These are phyloP conservation scores for Pseudomonodictys pantanalensis DNA, from an alignment of 495 filamentous ascomycete species.

Conservation along the genomic window DNA sequence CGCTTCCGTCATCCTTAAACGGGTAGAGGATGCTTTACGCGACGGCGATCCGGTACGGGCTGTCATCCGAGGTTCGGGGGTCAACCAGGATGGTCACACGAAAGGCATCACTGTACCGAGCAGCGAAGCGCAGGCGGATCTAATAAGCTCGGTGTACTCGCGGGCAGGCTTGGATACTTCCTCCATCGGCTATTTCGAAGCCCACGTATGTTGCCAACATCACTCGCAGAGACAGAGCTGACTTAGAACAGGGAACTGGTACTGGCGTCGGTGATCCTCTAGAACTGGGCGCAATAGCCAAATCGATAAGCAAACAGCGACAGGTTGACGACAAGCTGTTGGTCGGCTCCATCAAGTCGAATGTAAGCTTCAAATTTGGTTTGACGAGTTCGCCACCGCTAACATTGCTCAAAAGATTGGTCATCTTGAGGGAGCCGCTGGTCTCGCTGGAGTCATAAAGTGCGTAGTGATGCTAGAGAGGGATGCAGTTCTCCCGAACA, in stretches of 20 bases:
- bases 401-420: too few relatives aligned
- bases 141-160: constrained; percentile 9
- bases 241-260: constrained; percentile 33
- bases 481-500: constrained; percentile 37
- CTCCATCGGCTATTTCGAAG: constrained; percentile 17
- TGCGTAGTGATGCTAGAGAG: constrained; percentile 38
- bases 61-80: constrained; percentile 45
- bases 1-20: constrained; percentile 40
- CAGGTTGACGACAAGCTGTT: constrained; percentile 10
- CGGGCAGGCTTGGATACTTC: constrained; percentile 33
- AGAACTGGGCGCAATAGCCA: constrained; percentile 54
- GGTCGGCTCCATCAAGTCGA: constrained; percentile 31
- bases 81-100: constrained; percentile 48
- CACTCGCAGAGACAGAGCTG: too few relatives aligned
- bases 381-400: too few relatives aligned
- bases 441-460: constrained; percentile 42
- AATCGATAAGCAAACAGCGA: constrained; percentile 44
- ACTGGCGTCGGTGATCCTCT: constrained; percentile 49
- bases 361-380: too few relatives aligned
- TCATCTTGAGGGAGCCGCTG: constrained; percentile 43
- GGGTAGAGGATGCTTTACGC: constrained; percentile 32
- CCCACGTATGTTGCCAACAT: too few relatives aligned
- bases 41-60: constrained; percentile 45
- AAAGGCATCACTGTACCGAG: constrained; percentile 30
- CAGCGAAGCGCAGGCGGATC: constrained; percentile 3